Percentiles rank a stretch among this genome's conserved stretches.
phyloP scores from a whole-genome alignment of 2,329 filamentous ascomycete species.

The Cladosporium colombiae region DNA sequence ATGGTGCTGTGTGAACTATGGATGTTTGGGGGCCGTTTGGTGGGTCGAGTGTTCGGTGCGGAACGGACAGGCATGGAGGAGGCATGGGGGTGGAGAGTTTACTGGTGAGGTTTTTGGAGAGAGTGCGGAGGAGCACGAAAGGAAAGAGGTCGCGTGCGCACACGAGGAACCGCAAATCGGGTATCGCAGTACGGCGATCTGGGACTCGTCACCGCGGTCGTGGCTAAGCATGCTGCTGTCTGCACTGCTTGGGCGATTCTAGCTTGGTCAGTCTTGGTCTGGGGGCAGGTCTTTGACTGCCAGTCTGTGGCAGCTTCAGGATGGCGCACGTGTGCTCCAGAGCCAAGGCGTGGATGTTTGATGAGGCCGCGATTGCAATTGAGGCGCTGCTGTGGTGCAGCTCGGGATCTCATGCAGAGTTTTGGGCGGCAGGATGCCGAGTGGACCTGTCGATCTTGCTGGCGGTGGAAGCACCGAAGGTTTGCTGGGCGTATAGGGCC shows the following conservation, averaged over 20 bases:
- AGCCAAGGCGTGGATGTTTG: neutral
- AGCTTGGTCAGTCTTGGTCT: neutral
- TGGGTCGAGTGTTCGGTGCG: neutral
- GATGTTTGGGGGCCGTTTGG: neutral
- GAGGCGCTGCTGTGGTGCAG: constrained; percentile 17
- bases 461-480: constrained; percentile 1
- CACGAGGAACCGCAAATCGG: neutral
- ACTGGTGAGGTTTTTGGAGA: neutral
- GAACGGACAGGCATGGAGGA: constrained; percentile 6
- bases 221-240: neutral
- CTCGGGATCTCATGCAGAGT: constrained; percentile 2
- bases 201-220: constrained; percentile 1
- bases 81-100: neutral
- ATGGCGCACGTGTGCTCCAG: neutral
- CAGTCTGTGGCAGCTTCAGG: neutral
- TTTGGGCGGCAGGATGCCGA: neutral
- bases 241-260: neutral
- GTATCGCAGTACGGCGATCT: too few species aligned
- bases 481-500: constrained; percentile 10
- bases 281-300: neutral
- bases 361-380: constrained; percentile 14
- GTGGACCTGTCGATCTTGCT: constrained; percentile 15
- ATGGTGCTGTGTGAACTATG: neutral
- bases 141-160: neutral
- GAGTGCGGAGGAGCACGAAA: neutral